These are phyloP conservation scores for Fraxinus paxiana DNA, from an alignment of 305 asterid species.

Conservation along the genomic window DNA sequence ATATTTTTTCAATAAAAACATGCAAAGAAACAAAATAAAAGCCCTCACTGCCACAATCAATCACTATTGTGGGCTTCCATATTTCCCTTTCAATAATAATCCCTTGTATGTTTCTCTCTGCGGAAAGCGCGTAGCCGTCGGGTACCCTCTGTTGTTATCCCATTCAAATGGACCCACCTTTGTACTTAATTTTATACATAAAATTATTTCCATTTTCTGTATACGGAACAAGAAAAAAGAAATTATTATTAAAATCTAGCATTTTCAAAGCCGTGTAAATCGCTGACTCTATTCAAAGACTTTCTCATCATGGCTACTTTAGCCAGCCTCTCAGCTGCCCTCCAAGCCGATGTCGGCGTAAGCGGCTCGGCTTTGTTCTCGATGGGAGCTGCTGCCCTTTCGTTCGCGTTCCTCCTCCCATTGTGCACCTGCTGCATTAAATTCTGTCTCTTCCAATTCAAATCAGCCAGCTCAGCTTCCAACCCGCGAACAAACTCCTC, in stretches of 20 bases:
- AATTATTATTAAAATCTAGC: conserved; percentile 68
- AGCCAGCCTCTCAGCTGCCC: conserved; percentile 94
- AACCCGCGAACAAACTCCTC: conserved; percentile 65
- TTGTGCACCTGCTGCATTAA: conserved; percentile 21
- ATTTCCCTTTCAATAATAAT: conserved; percentile 17
- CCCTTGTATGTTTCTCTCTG: conserved; percentile 21
- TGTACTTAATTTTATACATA: conserved; percentile 24
- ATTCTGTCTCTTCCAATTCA: conserved; percentile 46
- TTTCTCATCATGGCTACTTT: conserved; percentile 90
- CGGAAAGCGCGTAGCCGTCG: conserved; percentile 46
- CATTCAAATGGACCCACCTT: not conserved
- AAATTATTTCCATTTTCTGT: conserved; percentile 18
- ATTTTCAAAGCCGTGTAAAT: conserved; percentile 89
- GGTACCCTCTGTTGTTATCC: conserved; percentile 30
- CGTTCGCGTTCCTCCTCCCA: conserved; percentile 31
- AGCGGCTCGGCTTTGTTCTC: conserved; percentile 75
- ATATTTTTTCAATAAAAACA: not conserved
- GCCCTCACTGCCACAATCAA: conserved; percentile 27
- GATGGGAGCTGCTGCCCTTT: conserved; percentile 13
- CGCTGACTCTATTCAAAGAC: conserved; percentile 91
- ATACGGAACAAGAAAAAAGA: not conserved
- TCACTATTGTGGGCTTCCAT: conserved; percentile 34
- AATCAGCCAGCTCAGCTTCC: conserved; percentile 68
- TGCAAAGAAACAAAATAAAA: conserved; percentile 1
- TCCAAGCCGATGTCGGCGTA: conserved; percentile 99